Evolutionary conservation across 2,329 filamentous ascomycete genomes (phyloP).

Genomic region (Hypoxylon sp.): DNA sequence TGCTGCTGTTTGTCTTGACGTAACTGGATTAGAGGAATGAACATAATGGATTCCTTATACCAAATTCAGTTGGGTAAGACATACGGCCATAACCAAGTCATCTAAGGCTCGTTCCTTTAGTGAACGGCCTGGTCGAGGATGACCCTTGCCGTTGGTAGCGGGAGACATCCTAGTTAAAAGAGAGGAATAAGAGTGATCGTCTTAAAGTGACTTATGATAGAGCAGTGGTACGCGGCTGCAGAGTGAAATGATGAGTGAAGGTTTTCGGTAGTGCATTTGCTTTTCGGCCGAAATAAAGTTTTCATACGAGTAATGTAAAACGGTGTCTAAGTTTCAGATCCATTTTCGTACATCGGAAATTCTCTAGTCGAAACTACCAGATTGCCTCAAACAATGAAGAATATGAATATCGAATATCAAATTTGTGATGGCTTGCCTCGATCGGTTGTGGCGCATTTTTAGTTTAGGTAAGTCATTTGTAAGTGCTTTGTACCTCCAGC

Average conservation of each 20-base stretch:
- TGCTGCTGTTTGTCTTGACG: constrained; percentile 85
- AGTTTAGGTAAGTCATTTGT: background rate
- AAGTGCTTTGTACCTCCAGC: constrained; percentile 7
- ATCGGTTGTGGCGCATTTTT: constrained; percentile 18
- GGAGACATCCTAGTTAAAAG: constrained; percentile 37
- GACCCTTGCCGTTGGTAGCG: constrained; percentile 21
- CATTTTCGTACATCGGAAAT: background rate
- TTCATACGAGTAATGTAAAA: background rate
- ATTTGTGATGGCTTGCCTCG: constrained; percentile 10
- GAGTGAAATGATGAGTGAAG: constrained; percentile 8
- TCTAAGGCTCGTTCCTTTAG: constrained; percentile 58
- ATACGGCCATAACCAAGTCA: constrained; percentile 68
- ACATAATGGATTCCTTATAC: constrained; percentile 2
- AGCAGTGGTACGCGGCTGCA: background rate
- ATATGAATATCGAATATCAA: constrained; percentile 1
- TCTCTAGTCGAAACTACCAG: background rate
- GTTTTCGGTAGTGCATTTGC: background rate
- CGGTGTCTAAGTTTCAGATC: no score
- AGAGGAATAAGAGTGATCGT: background rate
- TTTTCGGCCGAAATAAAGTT: background rate
- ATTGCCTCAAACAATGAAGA: background rate
- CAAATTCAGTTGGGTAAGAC: constrained; percentile 44
- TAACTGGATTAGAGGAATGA: constrained; percentile 27
- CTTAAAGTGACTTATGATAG: background rate
- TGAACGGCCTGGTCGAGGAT: constrained; percentile 40